Base-by-base conservation (phyloP, 2,329 filamentous ascomycete genomes). In the Colletotrichum cereale region DNA sequence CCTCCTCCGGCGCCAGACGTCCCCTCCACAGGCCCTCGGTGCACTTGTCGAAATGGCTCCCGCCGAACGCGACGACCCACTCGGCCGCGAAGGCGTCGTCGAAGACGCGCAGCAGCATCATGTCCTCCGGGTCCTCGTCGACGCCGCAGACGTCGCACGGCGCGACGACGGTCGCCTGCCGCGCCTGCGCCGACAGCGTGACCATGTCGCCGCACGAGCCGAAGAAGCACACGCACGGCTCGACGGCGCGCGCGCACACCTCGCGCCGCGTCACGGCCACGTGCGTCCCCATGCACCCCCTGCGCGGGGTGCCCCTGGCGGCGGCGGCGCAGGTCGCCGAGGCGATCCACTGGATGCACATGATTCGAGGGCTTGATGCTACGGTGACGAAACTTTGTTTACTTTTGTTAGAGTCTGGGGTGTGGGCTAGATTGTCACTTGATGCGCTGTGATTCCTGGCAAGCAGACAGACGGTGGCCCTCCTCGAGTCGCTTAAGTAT, bases 321-420 rank as follows among this genome's bases (percentile, higher is more conserved):
- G 65, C 57, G 29, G 18, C 34, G 50, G 38, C 38, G 57, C 68
- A 68, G 44, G 40, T 47, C 47, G 68, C 68, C n/a, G 68, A 56
- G 58, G 66, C 53, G 38, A 63, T 71, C 65, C 66, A 71, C 65
- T 71, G 68, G 58, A 63, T 68, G 65, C 68, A 67, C 68, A 71
- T 63, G 57, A 5, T n/a, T 56, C 7, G 12, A 31, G n/a, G n/a
- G n/a, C n/a, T 48, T n/a, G 21, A 16, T 4, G n/a, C 8, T 50
- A 11, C 21, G 21, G 42, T 11, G 21, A n/a, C 8, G 42, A 12
- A 44, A 44, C 2, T 11, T 0, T n/a, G 42, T n/a, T 11, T n/a
- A 8, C 4, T 1, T n/a, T n/a, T n/a, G 2, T 11, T 4, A 10
- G 21, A n/a, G 18, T n/a, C 16, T 38, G 31, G 34, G 31, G 1